These are phyloP conservation scores for Fusarium sulawesiense DNA, from an alignment of 2,329 filamentous ascomycete species.

Conservation along the genomic window DNA sequence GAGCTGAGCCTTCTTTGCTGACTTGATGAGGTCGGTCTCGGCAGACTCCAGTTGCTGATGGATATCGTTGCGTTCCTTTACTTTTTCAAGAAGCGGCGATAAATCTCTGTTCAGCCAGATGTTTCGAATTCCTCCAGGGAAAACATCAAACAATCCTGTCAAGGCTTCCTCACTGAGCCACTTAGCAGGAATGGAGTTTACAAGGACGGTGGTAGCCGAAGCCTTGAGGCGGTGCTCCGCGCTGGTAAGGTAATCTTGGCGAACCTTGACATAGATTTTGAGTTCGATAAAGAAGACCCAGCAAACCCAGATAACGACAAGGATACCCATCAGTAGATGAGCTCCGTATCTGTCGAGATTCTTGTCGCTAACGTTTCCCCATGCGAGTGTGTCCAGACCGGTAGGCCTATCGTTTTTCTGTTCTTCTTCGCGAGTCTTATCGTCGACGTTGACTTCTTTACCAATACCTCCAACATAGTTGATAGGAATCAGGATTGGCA, in stretches of 20 bases:
- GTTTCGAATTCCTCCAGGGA: constrained; percentile 93
- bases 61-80: constrained; percentile 77
- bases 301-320: constrained; percentile 85
- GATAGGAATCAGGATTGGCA: constrained; percentile 87
- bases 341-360: constrained; percentile 81
- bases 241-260: constrained; percentile 93
- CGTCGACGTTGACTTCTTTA: constrained; percentile 56
- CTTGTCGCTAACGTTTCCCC: constrained; percentile 80
- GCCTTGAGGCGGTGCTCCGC: constrained; percentile 93
- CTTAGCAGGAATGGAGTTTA: constrained; percentile 88
- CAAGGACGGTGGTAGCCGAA: constrained; percentile 93
- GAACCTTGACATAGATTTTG: constrained; percentile 87
- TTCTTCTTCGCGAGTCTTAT: not conserved
- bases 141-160: constrained; percentile 89
- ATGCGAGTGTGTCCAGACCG: constrained; percentile 85
- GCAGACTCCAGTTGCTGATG: constrained; percentile 80
- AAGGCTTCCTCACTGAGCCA: constrained; percentile 90
- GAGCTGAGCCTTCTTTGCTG: constrained; percentile 82
- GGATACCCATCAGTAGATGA: constrained; percentile 82
- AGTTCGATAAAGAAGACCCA: constrained; percentile 89
- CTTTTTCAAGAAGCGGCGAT: constrained; percentile 84
- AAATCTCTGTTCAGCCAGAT: constrained; percentile 97
- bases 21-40: constrained; percentile 84
- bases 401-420: constrained; percentile 46
- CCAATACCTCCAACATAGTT: constrained; percentile 81